These are phyloP conservation scores for Paecilomyces niveus DNA, from an alignment of 2,329 filamentous ascomycete genomes.

Conservation along the genomic window DNA sequence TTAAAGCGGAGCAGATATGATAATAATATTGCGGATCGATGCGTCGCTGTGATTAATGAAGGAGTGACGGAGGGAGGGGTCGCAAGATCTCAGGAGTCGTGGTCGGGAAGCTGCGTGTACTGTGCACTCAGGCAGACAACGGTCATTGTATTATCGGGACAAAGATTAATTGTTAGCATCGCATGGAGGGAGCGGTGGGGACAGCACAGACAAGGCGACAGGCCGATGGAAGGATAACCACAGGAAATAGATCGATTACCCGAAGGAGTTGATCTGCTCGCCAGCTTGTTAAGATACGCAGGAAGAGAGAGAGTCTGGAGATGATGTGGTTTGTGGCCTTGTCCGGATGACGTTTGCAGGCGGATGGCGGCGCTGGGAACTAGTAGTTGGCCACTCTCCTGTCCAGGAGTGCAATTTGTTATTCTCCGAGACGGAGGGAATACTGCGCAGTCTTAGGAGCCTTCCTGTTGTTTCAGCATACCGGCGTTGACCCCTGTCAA, in stretches of 20 bases:
- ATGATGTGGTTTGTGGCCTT: conserved; percentile 1
- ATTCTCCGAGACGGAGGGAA: neutral
- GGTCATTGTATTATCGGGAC: conserved; percentile 16
- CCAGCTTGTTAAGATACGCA: neutral
- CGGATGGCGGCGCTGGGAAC: neutral
- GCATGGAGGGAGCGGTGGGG: neutral
- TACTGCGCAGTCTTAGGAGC: neutral
- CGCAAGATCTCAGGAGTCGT: neutral
- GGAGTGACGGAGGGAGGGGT: neutral
- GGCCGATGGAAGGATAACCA: neutral
- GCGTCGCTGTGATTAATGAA: neutral
- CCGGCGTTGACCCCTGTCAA: neutral
- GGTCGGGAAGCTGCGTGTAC: neutral
- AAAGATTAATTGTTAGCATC: conserved; percentile 5
- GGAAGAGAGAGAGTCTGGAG: neutral
- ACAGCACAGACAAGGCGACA: neutral
- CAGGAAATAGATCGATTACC: neutral
- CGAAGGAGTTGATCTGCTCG: neutral
- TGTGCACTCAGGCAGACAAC: neutral
- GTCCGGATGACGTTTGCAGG: conserved; percentile 10
- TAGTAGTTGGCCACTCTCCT: neutral
- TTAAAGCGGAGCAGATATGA: conserved; percentile 1
- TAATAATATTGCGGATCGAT: neutral
- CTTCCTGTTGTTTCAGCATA: neutral
- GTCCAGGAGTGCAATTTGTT: neutral